Evolutionary conservation across 441 rosid species (phyloP).

Genomic region (Erodium texanum): DNA sequence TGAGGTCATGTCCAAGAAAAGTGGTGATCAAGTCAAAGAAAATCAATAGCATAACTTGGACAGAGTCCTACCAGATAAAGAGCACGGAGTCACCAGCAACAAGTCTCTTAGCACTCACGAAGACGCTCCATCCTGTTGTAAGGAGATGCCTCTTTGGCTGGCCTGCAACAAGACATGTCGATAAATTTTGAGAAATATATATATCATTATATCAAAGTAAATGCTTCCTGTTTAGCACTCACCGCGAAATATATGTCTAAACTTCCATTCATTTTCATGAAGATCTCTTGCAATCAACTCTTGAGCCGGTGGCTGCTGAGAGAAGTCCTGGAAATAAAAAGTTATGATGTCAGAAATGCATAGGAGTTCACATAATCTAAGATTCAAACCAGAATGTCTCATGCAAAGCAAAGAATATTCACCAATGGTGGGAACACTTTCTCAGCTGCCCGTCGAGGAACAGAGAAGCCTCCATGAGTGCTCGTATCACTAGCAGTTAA

Average conservation of each 20-base stretch:
- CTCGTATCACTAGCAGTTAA: too few species aligned
- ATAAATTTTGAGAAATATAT: background rate
- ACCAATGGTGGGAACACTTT: constrained; percentile 98
- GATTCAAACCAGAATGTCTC: background rate
- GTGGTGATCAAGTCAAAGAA: background rate
- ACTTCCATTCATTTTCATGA: constrained; percentile 95
- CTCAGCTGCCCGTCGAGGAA: constrained; percentile 98
- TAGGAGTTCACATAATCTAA: background rate
- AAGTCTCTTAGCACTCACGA: constrained; percentile 92
- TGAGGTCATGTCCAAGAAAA: too few species aligned
- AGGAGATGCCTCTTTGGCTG: constrained; percentile 97
- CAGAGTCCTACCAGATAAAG: constrained; percentile 68
- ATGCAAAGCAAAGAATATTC: constrained; percentile 12
- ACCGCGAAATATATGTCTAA: constrained; percentile 97
- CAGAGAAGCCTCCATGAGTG: constrained; percentile 98
- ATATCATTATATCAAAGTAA: background rate
- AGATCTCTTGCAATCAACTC: constrained; percentile 94
- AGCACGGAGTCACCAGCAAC: constrained; percentile 95
- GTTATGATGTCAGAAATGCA: constrained; percentile 10
- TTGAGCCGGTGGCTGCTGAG: constrained; percentile 90
- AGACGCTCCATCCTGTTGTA: constrained; percentile 85
- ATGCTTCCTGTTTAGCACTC: constrained; percentile 8
- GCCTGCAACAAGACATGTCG: constrained; percentile 40
- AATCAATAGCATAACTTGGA: background rate
- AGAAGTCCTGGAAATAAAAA: constrained; percentile 52